Evolutionary conservation across 2,329 filamentous ascomycete species (phyloP), one percentile per base, ranked within the genome.

Genomic region (Nemania sp.): DNA sequence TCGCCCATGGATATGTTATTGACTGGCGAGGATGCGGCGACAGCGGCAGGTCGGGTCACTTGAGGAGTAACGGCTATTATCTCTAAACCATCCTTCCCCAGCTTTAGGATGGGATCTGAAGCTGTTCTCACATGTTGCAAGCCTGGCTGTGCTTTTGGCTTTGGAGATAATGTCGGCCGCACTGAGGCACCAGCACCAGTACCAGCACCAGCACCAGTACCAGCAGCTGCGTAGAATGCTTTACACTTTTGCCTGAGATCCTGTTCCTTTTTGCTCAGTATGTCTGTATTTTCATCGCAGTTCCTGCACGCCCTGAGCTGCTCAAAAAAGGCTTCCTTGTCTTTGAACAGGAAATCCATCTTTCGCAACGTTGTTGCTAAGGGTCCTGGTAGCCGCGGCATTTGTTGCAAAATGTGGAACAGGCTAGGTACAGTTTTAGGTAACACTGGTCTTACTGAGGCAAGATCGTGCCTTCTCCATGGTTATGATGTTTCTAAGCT

Each of bases 271-370:
- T 68, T 61, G 7, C 66, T 62, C 2, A 69, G 62, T 12, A 63
- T 50, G 15, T 68, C 61, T 6, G 73, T 71, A 8, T 72, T 63
- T 1, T 69, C 61, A 51, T 70, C 61, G 26, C 59, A 46, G 28
- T 57, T 40, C 9, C 26, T 54, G n/a, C 71, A 64, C 1, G 66
- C 62, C 12, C 72, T 66, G 0, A 81, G 64, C n/a, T 66, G 65
- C n/a, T 69, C 59, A 57, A 81, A 82, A 56, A 77, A 79, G 0
- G 70, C 74, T 19, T 66, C 41, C 61, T 82, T 82, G 30, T 77
- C 74, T 44, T 70, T 61, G 6, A 76, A 55, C 8, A 66, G 41
- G 47, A 55, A 49, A 20, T 67, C 63, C 68, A 69, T 70, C 22
- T 31, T 44, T 44, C 44, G 33, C 33, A 36, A 17, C 19, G 31